Conservation (phyloP, 2,329 filamentous ascomycete species). For the Pseudocercospora ulei region DNA sequence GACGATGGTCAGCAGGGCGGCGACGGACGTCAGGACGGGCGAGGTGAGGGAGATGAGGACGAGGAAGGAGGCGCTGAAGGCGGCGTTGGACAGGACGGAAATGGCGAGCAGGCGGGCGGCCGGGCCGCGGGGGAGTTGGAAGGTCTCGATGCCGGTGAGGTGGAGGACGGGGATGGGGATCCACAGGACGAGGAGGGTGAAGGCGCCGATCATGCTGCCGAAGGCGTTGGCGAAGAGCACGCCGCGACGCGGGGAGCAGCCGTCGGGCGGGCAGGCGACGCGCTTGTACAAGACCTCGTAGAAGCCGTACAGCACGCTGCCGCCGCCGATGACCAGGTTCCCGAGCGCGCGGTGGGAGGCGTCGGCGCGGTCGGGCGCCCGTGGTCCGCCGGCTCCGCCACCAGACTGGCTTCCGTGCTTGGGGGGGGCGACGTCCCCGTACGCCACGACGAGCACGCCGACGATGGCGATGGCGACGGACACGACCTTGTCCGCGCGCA, state of each 20-base stretch:
- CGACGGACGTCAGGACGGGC: constrained; percentile 76
- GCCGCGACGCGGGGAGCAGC: constrained; percentile 70
- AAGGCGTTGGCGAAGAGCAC: constrained; percentile 95
- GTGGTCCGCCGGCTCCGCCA: constrained; percentile 43
- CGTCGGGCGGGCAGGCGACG: constrained; percentile 84
- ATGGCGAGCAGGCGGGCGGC: constrained; percentile 71
- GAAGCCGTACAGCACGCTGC: constrained; percentile 85
- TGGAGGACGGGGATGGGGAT: constrained; percentile 81
- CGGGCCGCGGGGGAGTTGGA: constrained; percentile 67
- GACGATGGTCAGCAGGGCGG: constrained; percentile 90
- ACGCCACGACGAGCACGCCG: constrained; percentile 89
- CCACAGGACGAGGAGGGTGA: constrained; percentile 83
- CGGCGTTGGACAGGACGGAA: constrained; percentile 76
- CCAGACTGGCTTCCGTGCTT: constrained; percentile 50
- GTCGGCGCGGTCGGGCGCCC: constrained; percentile 42
- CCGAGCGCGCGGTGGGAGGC: constrained; percentile 64
- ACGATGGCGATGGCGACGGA: constrained; percentile 78
- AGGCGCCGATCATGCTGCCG: constrained; percentile 73
- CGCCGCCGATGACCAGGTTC: constrained; percentile 83
- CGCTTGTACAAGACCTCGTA: constrained; percentile 97
- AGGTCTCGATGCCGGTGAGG: constrained; percentile 64
- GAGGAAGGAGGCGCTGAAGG: constrained; percentile 85
- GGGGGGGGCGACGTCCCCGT: constrained; percentile 56
- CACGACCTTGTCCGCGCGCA: constrained; percentile 73
- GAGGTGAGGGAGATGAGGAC: constrained; percentile 87